These are phyloP conservation scores for Phytophthora macrochlamydospora DNA, from an alignment of 352 stramenopile genomes.

Conservation along the genomic window DNA sequence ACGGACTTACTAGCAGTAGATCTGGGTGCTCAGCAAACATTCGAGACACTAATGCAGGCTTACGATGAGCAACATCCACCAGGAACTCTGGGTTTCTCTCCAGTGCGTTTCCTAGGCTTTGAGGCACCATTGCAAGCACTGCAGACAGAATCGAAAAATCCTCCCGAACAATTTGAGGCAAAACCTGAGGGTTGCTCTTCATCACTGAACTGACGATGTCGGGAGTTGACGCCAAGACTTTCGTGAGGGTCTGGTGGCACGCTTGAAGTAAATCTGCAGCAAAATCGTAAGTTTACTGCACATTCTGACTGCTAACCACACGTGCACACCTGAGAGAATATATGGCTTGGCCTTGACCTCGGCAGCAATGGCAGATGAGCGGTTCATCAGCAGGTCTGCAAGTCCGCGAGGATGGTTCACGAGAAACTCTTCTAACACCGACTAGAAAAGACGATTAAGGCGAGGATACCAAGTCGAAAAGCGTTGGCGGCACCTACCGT, in stretches of 20 bases:
- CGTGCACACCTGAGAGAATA: slow-evolving; percentile 54
- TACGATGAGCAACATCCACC: slow-evolving; percentile 70
- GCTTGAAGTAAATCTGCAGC: slow-evolving; percentile 48
- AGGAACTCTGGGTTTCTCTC: slow-evolving; percentile 72
- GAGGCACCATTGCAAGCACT: slow-evolving; percentile 58
- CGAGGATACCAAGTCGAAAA: neutral
- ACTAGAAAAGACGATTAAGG: slow-evolving; percentile 24
- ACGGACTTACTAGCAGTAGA: slow-evolving; percentile 55
- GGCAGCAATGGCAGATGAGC: slow-evolving; percentile 44
- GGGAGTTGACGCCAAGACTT: slow-evolving; percentile 47
- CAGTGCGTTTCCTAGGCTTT: slow-evolving; percentile 62
- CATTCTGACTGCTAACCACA: neutral
- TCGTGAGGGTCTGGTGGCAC: slow-evolving; percentile 44
- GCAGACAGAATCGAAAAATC: slow-evolving; percentile 50
- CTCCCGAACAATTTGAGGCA: slow-evolving; percentile 56
- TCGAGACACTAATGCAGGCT: slow-evolving; percentile 56
- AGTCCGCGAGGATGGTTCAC: slow-evolving; percentile 65
- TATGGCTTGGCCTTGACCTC: slow-evolving; percentile 56
- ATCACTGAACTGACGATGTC: slow-evolving; percentile 55
- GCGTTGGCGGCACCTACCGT: slow-evolving; percentile 32
- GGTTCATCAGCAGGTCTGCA: slow-evolving; percentile 64
- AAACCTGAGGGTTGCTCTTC: slow-evolving; percentile 51
- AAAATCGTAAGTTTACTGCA: too few relatives aligned
- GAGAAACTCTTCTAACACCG: slow-evolving; percentile 71
- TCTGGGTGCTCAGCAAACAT: slow-evolving; percentile 75